Evolutionary conservation across 2,329 filamentous ascomycete genomes (phyloP).

Genomic region (Aureobasidium sp.): DNA sequence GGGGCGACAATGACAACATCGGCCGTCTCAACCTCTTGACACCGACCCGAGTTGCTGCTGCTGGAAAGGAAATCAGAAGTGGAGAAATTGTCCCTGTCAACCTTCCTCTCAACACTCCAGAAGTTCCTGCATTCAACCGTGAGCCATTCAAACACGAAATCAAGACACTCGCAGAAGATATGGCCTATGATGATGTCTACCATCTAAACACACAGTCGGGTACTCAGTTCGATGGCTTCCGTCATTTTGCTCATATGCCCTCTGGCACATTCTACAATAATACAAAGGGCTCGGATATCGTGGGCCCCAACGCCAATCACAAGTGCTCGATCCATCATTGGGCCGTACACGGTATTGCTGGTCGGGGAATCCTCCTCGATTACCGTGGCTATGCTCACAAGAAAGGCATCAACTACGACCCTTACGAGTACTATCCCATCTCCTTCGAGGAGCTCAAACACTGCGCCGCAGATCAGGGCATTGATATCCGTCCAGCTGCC

Average conservation of each 20-base stretch:
- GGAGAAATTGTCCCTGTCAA: slow-evolving; percentile 52
- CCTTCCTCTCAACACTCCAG: slow-evolving; percentile 47
- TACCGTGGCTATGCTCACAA: slow-evolving; percentile 37
- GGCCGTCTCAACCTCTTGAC: slow-evolving; percentile 18
- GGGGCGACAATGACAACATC: slow-evolving; percentile 50
- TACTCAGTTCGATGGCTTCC: slow-evolving; percentile 42
- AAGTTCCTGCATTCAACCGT: slow-evolving; percentile 45
- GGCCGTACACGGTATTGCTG: slow-evolving; percentile 39
- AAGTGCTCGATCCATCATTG: slow-evolving; percentile 41
- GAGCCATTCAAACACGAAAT: slow-evolving; percentile 50
- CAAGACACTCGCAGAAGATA: slow-evolving; percentile 34
- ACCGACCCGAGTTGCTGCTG: slow-evolving; percentile 42
- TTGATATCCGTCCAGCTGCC: slow-evolving; percentile 46
- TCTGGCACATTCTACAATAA: slow-evolving; percentile 37
- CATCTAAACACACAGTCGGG: slow-evolving; percentile 43
- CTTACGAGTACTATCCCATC: slow-evolving; percentile 37
- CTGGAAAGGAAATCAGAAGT: slow-evolving; percentile 46
- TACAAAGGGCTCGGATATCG: slow-evolving; percentile 36
- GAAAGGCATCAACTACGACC: slow-evolving; percentile 39
- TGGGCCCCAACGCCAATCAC: slow-evolving; percentile 34
- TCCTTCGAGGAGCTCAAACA: slow-evolving; percentile 45
- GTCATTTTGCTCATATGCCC: slow-evolving; percentile 40
- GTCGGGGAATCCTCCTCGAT: slow-evolving; percentile 39
- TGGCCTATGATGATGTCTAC: slow-evolving; percentile 39
- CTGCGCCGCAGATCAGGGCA: slow-evolving; percentile 53